Percentiles rank a stretch among this genome's conserved stretches.
phyloP scores from a whole-genome alignment of 805 yeast genomes.

The Cyberlindnera samutprakarnensis region DNA sequence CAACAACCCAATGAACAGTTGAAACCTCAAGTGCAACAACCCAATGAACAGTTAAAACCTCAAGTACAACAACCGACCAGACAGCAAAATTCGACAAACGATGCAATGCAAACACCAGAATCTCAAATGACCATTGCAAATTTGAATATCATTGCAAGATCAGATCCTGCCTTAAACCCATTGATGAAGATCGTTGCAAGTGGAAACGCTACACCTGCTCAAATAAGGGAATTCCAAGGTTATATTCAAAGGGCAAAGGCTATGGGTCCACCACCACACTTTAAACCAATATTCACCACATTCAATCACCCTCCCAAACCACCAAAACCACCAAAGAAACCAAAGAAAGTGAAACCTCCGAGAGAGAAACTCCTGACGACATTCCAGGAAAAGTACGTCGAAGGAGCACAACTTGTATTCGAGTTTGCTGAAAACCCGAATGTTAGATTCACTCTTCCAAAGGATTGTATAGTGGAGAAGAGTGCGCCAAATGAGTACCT shows the following conservation, averaged over 20 bases:
- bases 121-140: constrained; percentile 80
- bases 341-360: constrained; percentile 20
- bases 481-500: constrained; percentile 27
- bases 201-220: constrained; percentile 66
- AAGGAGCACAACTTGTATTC: constrained; percentile 68
- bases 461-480: constrained; percentile 66
- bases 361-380: constrained; percentile 61
- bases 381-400: constrained; percentile 64
- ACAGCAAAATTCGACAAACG: constrained; percentile 23
- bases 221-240: constrained; percentile 71
- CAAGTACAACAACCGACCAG: constrained; percentile 13
- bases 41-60: constrained; percentile 5
- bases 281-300: constrained; percentile 26
- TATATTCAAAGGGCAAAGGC: constrained; percentile 73
- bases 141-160: constrained; percentile 73
- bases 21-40: constrained; percentile 1
- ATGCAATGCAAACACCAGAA: constrained; percentile 47
- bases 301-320: constrained; percentile 11
- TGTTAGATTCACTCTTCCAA: constrained; percentile 69
- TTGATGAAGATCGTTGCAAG: constrained; percentile 84
- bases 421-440: constrained; percentile 79
- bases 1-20: too few relatives aligned
- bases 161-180: constrained; percentile 56
- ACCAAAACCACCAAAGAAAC: constrained; percentile 7
- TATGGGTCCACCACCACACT: constrained; percentile 50